phyloP scores from a whole-genome alignment of 805 yeast genomes.

The Cyberlindnera saturnus region DNA sequence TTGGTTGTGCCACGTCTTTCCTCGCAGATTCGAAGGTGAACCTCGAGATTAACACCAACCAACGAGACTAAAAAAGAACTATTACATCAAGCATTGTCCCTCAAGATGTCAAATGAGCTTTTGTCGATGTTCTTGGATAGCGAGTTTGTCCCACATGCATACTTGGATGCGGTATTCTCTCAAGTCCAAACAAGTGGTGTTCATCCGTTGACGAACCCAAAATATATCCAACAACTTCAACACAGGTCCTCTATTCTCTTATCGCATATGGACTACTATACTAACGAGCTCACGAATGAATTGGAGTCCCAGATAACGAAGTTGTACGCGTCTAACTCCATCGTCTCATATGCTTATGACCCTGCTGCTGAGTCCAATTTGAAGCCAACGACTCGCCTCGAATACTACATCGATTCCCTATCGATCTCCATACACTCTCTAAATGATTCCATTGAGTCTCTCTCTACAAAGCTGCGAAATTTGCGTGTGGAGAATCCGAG shows the following conservation, averaged over 20 bases:
- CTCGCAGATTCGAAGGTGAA: no score
- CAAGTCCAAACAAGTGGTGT: conserved; percentile 24
- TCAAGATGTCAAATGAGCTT: conserved; percentile 29
- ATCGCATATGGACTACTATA: conserved; percentile 56
- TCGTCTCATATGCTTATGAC: conserved; percentile 35
- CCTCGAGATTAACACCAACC: no score
- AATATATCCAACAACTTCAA: conserved; percentile 35
- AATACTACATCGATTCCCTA: conserved; percentile 58
- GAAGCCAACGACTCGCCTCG: conserved; percentile 49
- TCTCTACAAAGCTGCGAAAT: conserved; percentile 23
- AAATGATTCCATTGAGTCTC: conserved; percentile 37
- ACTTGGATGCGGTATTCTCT: conserved; percentile 52
- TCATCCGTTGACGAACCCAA: conserved; percentile 18
- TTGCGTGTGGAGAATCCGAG: conserved; percentile 20
- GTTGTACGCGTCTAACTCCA: conserved; percentile 45
- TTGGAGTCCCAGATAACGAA: conserved; percentile 44
- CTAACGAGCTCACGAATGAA: conserved; percentile 50
- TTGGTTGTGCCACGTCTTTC: no score
- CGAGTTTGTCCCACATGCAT: conserved; percentile 58
- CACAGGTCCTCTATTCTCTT: conserved; percentile 44
- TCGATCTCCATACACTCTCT: conserved; percentile 53
- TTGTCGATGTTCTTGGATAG: conserved; percentile 64
- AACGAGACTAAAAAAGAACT: no score
- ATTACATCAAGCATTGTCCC: background rate
- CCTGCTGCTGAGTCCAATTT: conserved; percentile 22